Percentiles rank a stretch among this genome's conserved stretches.
These are phyloP conservation scores for Protomyces inundatus DNA, from an alignment of 1,139 yeast genomes.

Conservation along the genomic window DNA sequence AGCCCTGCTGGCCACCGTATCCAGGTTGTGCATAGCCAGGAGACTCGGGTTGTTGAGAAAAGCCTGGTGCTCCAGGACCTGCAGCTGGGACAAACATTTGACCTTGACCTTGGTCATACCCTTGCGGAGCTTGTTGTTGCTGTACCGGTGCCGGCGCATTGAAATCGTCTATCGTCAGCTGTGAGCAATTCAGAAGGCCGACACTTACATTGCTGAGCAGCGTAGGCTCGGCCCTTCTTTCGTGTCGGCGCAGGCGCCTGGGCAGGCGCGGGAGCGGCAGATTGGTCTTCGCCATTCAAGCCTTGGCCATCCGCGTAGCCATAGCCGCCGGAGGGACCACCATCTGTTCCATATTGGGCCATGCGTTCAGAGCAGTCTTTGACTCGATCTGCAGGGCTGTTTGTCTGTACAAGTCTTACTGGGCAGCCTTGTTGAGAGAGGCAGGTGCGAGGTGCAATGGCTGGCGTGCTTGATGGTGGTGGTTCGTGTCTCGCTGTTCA, in stretches of 20 bases:
- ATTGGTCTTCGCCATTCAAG: neutral
- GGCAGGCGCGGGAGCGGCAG: neutral
- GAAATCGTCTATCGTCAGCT: constrained; percentile 11
- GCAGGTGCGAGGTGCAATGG: too few species aligned
- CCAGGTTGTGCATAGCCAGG: neutral
- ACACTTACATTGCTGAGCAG: constrained; percentile 21
- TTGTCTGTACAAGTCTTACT: too few species aligned
- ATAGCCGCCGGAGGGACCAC: neutral
- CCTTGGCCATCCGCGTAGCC: constrained; percentile 4
- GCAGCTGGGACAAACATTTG: constrained; percentile 25
- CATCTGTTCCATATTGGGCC: constrained; percentile 22
- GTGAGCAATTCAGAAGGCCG: neutral
- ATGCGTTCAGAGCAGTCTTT: neutral
- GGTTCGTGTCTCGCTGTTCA: too few species aligned
- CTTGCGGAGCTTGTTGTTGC: constrained; percentile 8
- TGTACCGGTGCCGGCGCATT: constrained; percentile 14
- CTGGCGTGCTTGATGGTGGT: too few species aligned
- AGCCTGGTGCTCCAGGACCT: neutral
- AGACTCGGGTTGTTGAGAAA: neutral
- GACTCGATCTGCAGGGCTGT: too few species aligned
- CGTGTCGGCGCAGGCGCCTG: constrained; percentile 12
- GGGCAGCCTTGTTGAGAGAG: too few species aligned
- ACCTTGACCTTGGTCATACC: neutral
- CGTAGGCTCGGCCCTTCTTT: constrained; percentile 23
- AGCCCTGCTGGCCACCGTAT: neutral